phyloP scores from a whole-genome alignment of 805 yeast species.

The Saccharomycopsis capsularis region DNA sequence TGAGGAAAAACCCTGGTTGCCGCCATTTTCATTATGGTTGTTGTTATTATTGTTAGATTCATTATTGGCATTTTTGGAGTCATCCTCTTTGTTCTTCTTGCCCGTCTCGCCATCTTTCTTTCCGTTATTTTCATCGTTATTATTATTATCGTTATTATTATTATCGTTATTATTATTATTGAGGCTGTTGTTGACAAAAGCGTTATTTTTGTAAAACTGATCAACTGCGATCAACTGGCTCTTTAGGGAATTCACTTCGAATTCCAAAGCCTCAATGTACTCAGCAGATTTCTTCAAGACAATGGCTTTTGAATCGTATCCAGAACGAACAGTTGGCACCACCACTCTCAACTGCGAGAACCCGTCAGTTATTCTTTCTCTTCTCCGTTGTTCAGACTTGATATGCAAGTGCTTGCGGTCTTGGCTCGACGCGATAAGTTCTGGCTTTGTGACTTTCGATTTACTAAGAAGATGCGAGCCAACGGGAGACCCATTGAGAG shows the following conservation, averaged over 20 bases:
- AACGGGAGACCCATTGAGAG: slow-evolving; percentile 1
- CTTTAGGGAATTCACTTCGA: slow-evolving; percentile 25
- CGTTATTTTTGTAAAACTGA: slow-evolving; percentile 17
- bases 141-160: not conserved
- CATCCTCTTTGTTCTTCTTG: not conserved
- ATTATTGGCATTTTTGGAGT: not conserved
- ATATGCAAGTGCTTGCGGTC: slow-evolving; percentile 34
- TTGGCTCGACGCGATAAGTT: not conserved
- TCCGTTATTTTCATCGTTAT: not conserved
- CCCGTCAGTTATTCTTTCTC: slow-evolving; percentile 42
- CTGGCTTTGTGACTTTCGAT: slow-evolving; percentile 2
- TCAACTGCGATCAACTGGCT: slow-evolving; percentile 23
- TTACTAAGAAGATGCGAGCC: not conserved
- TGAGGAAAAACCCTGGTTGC: not conserved
- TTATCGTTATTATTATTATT: not conserved
- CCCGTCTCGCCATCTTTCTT: slow-evolving; percentile 1
- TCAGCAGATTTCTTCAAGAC: slow-evolving; percentile 37
- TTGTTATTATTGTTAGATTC: not conserved
- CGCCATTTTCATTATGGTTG: not conserved
- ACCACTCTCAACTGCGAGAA: slow-evolving; percentile 33
- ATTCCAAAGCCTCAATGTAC: slow-evolving; percentile 35
- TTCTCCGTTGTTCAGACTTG: slow-evolving; percentile 39
- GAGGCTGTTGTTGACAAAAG: not conserved
- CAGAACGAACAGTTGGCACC: slow-evolving; percentile 36
- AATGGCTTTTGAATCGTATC: slow-evolving; percentile 40